A percentile compares a stretch with the other conserved stretches of the same genome.
Conservation (phyloP, 305 asterid genomes). For the Nicotiana rustica region DNA sequence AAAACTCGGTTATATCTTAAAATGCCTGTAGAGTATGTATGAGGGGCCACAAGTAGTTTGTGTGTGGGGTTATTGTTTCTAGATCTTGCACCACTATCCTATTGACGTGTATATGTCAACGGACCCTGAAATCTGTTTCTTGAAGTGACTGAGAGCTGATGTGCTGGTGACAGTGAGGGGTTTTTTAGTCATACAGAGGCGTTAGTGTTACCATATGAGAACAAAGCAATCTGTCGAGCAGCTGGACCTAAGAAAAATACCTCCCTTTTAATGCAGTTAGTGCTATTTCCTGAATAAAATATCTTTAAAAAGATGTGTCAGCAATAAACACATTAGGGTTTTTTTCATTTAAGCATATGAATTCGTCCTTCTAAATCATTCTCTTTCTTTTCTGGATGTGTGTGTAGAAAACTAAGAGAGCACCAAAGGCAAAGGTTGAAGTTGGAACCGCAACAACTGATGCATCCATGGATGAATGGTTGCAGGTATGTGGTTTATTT, state of each 20-base stretch:
- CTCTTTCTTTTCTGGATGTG: background rate
- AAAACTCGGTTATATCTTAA: background rate
- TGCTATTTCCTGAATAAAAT: background rate
- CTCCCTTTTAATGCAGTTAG: background rate
- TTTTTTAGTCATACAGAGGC: background rate
- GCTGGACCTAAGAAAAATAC: background rate
- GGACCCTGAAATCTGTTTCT: slow-evolving; percentile 23
- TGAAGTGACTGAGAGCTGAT: slow-evolving; percentile 21
- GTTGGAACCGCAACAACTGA: slow-evolving; percentile 95
- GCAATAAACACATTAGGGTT: background rate
- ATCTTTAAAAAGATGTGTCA: background rate
- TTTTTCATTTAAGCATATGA: background rate
- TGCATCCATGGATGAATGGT: slow-evolving; percentile 92
- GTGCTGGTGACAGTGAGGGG: background rate
- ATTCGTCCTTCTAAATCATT: slow-evolving; percentile 2
- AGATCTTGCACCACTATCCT: slow-evolving; percentile 5
- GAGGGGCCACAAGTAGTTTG: background rate
- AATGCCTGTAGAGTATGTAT: background rate
- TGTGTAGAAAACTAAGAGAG: slow-evolving; percentile 83
- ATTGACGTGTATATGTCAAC: slow-evolving; percentile 20
- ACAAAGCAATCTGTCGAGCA: background rate
- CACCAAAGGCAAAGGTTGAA: slow-evolving; percentile 95
- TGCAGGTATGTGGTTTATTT: slow-evolving; percentile 70
- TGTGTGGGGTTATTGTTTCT: background rate
- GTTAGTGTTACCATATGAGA: background rate